These are phyloP conservation scores for Sutorius eximius DNA, from an alignment of 1,284 basidiomycete genomes.

Conservation along the genomic window DNA sequence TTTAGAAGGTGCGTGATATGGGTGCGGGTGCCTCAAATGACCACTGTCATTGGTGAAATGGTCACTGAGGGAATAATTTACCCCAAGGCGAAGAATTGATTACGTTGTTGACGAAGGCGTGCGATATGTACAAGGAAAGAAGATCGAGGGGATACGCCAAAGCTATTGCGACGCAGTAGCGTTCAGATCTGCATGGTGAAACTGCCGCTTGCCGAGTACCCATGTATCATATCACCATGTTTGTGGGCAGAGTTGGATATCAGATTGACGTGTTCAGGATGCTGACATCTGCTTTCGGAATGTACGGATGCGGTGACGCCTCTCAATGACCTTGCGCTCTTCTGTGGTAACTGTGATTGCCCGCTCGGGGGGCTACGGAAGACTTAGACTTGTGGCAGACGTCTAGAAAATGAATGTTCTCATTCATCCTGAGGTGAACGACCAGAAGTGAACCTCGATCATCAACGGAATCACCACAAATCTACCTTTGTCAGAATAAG, in stretches of 20 bases:
- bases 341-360: no score
- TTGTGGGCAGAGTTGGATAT: neutral
- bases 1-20: neutral
- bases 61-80: neutral
- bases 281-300: neutral
- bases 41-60: neutral
- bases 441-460: neutral
- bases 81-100: neutral
- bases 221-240: no score
- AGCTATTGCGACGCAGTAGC: neutral
- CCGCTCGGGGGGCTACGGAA: neutral
- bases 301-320: neutral
- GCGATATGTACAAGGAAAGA: neutral
- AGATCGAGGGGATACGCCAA: neutral
- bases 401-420: neutral
- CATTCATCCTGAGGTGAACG: neutral
- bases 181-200: neutral
- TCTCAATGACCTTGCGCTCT: neutral
- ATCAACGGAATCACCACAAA: neutral
- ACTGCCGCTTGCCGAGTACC: neutral
- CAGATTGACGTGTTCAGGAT: neutral
- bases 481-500: slow-evolving; percentile 52
- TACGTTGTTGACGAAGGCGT: neutral
- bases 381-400: neutral
- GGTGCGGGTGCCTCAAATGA: neutral